Evolutionary conservation across 768 basidiomycete species (phyloP), one percentile per base, ranked within the genome.

Genomic region (Daedalea quercina): DNA sequence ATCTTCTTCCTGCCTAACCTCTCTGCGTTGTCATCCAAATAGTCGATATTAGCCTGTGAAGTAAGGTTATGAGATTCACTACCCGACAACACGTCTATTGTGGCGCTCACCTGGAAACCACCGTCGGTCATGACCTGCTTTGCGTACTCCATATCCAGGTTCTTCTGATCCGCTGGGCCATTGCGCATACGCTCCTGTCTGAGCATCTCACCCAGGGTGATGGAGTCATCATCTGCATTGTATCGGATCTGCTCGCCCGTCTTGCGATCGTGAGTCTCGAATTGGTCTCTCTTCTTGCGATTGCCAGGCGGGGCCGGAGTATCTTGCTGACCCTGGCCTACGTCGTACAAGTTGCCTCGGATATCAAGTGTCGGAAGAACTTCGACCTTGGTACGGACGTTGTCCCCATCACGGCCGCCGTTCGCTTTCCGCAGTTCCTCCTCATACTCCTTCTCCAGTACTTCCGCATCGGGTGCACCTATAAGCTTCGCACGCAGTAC

Each of bases 11-110:
- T 76, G 35, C 90, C 91, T 0, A 98, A 76, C 59, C 84, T 86
- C 62, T 95, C 95, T 0, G 93, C 94, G 65, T 97, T 95, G 57
- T 98, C 96, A 59, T 99, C 96, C 57, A 96, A 86, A 60, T 98
- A 98, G 44, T 97, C 96, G 28, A 94, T 72, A 61, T 94, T 82
- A 58, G 87, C 86, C 87, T 93, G 51, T 11, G 9, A 40, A n/a
- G n/a, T n/a, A n/a, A 52, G 40, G 13, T 13, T 50, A 47, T 24
- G 31, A 53, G 48, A 8, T 20, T 11, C 28, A 11, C 37, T 23
- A 31, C 20, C 43, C 12, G 15, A 9, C 52, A 26, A 20, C 33
- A 12, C 1, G 22, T 44, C 25, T 28, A 34, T 37, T 25, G 46
- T n/a, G 56, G 17, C 19, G 23, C 76, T 43, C 58, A 90, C 92